These are phyloP conservation scores for Colletotrichum magnum DNA, from an alignment of 2,329 filamentous ascomycete species.

Conservation along the genomic window DNA sequence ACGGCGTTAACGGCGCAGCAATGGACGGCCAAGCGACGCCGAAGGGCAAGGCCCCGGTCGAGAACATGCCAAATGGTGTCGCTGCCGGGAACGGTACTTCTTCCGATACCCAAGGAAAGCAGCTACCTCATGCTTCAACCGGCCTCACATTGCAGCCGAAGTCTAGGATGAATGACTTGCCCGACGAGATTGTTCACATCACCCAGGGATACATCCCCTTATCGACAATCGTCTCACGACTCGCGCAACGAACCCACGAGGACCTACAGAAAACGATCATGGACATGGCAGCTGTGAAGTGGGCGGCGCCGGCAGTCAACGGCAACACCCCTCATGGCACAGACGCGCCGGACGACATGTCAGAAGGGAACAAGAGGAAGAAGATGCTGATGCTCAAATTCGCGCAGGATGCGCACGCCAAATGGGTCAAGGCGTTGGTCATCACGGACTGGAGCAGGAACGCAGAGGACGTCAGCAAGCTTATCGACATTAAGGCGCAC, in stretches of 20 bases:
- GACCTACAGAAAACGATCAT: slow-evolving; percentile 79
- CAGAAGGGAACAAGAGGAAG: slow-evolving; percentile 78
- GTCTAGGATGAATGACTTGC: slow-evolving; percentile 68
- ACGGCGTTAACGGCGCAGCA: slow-evolving; percentile 59
- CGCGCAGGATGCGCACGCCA: slow-evolving; percentile 82
- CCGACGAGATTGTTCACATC: slow-evolving; percentile 78
- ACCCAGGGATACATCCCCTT: slow-evolving; percentile 83
- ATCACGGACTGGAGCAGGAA: slow-evolving; percentile 91
- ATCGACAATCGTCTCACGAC: slow-evolving; percentile 79
- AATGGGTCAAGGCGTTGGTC: slow-evolving; percentile 94
- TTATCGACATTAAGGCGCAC: slow-evolving; percentile 89
- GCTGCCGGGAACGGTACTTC: slow-evolving; percentile 45
- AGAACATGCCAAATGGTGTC: slow-evolving; percentile 45
- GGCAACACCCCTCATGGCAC: slow-evolving; percentile 60
- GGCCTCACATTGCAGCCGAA: slow-evolving; percentile 34
- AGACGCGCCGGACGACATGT: slow-evolving; percentile 66
- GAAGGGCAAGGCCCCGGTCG: slow-evolving; percentile 48
- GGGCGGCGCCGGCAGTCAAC: slow-evolving; percentile 66
- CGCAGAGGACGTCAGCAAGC: slow-evolving; percentile 82
- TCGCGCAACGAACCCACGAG: slow-evolving; percentile 88
- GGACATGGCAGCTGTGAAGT: slow-evolving; percentile 77
- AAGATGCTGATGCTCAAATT: slow-evolving; percentile 83
- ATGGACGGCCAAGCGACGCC: slow-evolving; percentile 44
- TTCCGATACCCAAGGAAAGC: slow-evolving; percentile 42
- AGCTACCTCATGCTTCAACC: slow-evolving; percentile 35